Percentiles rank a stretch among this genome's conserved stretches.
These are phyloP conservation scores for Astraeus odoratus DNA, from an alignment of 768 basidiomycete genomes.

Conservation along the genomic window DNA sequence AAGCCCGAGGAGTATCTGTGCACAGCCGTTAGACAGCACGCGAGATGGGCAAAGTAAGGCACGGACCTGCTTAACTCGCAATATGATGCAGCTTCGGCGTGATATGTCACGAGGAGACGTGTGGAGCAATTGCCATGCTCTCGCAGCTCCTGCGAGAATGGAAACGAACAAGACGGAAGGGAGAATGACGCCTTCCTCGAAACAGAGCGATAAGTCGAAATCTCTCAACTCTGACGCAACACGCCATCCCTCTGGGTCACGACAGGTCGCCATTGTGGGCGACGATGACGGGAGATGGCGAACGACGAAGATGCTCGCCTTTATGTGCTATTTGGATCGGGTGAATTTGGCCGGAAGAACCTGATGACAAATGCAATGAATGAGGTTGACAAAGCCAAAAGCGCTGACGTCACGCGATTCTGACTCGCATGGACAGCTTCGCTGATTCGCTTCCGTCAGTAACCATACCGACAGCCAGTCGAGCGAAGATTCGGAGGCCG, in stretches of 20 bases:
- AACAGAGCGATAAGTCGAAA: slow-evolving; percentile 79
- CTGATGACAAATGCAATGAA: too few species aligned
- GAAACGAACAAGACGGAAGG: slow-evolving; percentile 44
- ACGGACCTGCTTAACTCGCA: slow-evolving; percentile 66
- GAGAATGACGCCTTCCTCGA: slow-evolving; percentile 67
- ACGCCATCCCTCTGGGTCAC: slow-evolving; percentile 59
- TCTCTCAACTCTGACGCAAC: slow-evolving; percentile 49
- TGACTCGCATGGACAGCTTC: too few species aligned
- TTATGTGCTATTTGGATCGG: too few species aligned
- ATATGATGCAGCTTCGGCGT: slow-evolving; percentile 42
- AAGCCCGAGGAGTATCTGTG: slow-evolving; percentile 41
- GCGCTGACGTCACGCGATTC: too few species aligned
- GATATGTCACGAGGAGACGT: slow-evolving; percentile 28
- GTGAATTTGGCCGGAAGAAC: too few species aligned
- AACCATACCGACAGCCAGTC: too few species aligned
- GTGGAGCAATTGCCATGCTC: slow-evolving; percentile 26
- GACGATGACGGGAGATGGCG: not conserved
- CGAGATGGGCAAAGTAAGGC: slow-evolving; percentile 5
- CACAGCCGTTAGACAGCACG: not conserved
- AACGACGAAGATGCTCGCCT: not conserved
- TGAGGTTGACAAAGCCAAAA: too few species aligned
- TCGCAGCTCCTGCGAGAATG: slow-evolving; percentile 35
- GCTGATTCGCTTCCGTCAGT: too few species aligned
- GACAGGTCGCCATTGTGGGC: slow-evolving; percentile 37
- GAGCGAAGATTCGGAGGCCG: too few species aligned